phyloP scores from a whole-genome alignment of 805 yeast genomes.

The Kluyveromyces aestuarii region DNA sequence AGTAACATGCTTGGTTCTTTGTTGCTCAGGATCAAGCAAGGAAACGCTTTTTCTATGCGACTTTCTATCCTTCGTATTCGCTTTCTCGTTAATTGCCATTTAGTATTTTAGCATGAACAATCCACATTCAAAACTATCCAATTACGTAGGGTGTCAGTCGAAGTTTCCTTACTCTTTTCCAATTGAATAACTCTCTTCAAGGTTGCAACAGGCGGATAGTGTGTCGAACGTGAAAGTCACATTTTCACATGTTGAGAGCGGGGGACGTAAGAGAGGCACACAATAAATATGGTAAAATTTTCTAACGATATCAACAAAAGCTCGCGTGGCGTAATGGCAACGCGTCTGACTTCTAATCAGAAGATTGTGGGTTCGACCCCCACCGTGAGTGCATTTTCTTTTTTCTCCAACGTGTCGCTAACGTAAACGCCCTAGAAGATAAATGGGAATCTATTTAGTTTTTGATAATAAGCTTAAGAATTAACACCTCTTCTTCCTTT shows the following conservation, averaged over 20 bases:
- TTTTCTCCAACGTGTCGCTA: too few species aligned
- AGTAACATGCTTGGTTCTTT: slow-evolving; percentile 61
- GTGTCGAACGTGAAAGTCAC: neutral
- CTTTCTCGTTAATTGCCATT: neutral
- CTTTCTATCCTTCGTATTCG: neutral
- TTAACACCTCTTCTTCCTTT: too few species aligned
- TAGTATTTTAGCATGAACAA: too few species aligned
- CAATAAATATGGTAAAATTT: too few species aligned
- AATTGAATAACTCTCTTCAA: too few species aligned
- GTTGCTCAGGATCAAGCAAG: slow-evolving; percentile 31
- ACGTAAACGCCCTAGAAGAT: too few species aligned
- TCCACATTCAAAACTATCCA: neutral
- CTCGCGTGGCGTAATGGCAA: slow-evolving; percentile 50
- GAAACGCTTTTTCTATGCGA: slow-evolving; percentile 26
- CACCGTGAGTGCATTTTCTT: slow-evolving; percentile 39
- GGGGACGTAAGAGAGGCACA: too few species aligned
- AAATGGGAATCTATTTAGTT: too few species aligned
- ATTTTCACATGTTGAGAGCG: neutral
- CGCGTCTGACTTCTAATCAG: slow-evolving; percentile 50
- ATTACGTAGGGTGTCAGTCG: neutral
- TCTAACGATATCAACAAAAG: too few species aligned
- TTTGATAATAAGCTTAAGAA: too few species aligned
- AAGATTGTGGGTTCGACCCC: slow-evolving; percentile 50
- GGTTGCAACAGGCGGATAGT: too few species aligned
- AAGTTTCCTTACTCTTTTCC: too few species aligned